Base-by-base conservation (phyloP, 1,284 basidiomycete genomes). In the Apiotrichum brassicae region DNA sequence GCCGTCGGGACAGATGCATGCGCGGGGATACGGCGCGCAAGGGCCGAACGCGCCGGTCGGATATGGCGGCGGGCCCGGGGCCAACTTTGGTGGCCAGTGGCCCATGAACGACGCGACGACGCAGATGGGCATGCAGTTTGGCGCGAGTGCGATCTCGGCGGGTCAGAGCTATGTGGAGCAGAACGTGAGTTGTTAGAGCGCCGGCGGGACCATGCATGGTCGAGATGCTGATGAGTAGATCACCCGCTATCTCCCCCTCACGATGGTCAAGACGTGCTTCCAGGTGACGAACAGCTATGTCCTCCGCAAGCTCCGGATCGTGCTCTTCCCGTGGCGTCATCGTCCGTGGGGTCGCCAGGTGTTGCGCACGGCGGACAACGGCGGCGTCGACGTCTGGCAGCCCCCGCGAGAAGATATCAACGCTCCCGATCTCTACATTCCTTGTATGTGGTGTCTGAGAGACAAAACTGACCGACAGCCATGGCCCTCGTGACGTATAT, bases 401-500 rank as follows among this genome's bases (percentile, higher is more conserved):
- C 77, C 89, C 3, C 95, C 94, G 1, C 75, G 94, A 48, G 92
- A 97, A 41, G 94, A 98, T 68, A 82, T 97, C 59, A 98, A 98
- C 68, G 86, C 84, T 47, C 94, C 95, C 0, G 94, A 98, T 73
- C 76, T 97, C 22, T 98, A 98, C 73, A 97, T 98, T 56, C 94
- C 95, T 5, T 78, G 90, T 92, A 54, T 53, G 86, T 76, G 16
- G 8, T 26, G n/a, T 20, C 1, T 19, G 4, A n/a, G 13, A 3
- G 9, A 24, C 20, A 1, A 32, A 16, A 30, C 49, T 54, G 37
- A 50, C 46, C 20, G 20, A 1, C 59, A 93, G 89, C 84, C 18
- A 98, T 98, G 94, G 87, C 92, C 0, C 79, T 98, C 24, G 89
- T 95, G 19, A 97, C 95, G 0, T 98, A 97, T 69, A 86, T 97